A percentile compares a stretch with the other conserved stretches of the same genome.
Evolutionary conservation across 176 grass and related monocot genomes (phyloP).

Genomic region (Phragmites australis): DNA sequence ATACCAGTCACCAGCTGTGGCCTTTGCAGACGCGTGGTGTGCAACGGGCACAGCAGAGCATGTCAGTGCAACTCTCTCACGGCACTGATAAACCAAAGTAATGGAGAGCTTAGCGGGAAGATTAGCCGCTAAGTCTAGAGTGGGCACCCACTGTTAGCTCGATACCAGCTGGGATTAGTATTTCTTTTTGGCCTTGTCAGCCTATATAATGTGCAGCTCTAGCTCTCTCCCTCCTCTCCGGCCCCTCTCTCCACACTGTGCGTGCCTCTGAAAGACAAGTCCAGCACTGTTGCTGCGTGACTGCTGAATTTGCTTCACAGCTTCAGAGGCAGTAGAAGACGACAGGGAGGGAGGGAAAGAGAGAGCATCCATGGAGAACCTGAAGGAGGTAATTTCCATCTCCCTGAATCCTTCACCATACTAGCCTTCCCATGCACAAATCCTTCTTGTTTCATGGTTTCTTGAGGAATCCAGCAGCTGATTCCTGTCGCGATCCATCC

Average conservation of each 20-base stretch:
- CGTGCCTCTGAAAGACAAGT: conserved; percentile 24
- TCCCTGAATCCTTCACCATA: not conserved
- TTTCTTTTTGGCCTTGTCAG: not conserved
- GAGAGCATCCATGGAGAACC: conserved; percentile 64
- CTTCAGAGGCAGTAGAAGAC: not conserved
- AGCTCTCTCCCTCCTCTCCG: not conserved
- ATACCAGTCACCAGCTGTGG: conserved; percentile 35
- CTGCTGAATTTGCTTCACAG: conserved; percentile 35
- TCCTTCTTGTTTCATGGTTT: not conserved
- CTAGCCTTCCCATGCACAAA: not conserved
- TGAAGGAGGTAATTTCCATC: conserved; percentile 55
- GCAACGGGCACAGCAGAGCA: not conserved
- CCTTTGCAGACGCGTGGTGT: conserved; percentile 21
- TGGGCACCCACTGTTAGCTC: conserved; percentile 21
- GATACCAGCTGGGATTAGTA: conserved; percentile 25
- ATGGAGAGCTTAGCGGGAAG: not conserved
- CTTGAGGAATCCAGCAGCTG: not conserved
- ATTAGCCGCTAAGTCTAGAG: conserved; percentile 22
- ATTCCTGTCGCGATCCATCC: not conserved
- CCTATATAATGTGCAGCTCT: conserved; percentile 38
- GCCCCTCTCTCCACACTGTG: conserved; percentile 5
- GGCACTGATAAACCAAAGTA: not conserved
- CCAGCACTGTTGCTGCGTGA: conserved; percentile 37
- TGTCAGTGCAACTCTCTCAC: not conserved
- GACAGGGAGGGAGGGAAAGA: not conserved